Percentiles rank a stretch among this genome's conserved stretches.
These are phyloP conservation scores for Pisolithus microcarpus DNA, from an alignment of 768 basidiomycete species.

Conservation along the genomic window DNA sequence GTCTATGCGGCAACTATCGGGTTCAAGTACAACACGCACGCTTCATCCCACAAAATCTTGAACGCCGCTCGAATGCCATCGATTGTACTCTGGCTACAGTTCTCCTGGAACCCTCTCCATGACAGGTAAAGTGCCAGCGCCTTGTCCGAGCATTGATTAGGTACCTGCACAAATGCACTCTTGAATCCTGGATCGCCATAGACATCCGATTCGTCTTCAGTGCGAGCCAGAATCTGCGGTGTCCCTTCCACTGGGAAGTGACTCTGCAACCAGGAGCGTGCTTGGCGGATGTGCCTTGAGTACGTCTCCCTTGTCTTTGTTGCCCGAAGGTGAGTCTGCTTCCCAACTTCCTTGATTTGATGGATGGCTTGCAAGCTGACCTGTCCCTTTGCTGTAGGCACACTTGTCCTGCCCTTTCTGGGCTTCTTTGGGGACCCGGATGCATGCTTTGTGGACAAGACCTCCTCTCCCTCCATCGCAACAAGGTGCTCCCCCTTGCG, in stretches of 20 bases:
- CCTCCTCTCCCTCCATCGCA: neutral
- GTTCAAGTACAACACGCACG: neutral
- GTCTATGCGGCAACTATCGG: neutral
- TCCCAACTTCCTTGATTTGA: neutral
- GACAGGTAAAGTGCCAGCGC: neutral
- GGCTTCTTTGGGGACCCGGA: neutral
- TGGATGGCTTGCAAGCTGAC: neutral
- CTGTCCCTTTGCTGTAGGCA: neutral
- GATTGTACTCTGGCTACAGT: neutral
- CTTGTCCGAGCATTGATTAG: neutral
- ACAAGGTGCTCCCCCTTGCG: no score
- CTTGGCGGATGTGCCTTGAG: neutral
- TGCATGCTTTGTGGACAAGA: neutral
- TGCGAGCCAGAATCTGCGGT: no score
- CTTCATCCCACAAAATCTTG: constrained; percentile 1
- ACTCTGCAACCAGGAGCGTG: neutral
- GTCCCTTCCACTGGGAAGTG: neutral
- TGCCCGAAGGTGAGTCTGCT: neutral
- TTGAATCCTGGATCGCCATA: neutral
- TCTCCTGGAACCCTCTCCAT: constrained; percentile 1
- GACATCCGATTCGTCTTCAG: neutral
- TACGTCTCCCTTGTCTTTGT: neutral
- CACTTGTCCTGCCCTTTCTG: neutral
- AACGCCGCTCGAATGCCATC: neutral
- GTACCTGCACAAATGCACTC: neutral